Percentiles rank a stretch among this genome's conserved stretches.
Conservation (phyloP, 2,329 filamentous ascomycete species). For the Drechslera avenae region DNA sequence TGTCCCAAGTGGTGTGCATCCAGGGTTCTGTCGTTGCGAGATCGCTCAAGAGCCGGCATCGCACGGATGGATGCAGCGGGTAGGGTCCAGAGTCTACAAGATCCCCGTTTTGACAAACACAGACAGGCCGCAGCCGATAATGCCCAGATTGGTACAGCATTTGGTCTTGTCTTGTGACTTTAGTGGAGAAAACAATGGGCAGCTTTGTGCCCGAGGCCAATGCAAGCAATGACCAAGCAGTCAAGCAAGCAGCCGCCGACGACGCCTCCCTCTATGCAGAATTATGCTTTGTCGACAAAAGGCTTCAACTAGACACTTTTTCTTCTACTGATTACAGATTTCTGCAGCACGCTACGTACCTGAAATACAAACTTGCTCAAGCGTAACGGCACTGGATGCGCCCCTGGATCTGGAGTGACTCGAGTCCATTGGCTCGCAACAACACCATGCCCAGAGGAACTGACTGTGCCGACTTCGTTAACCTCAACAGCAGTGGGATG, state of each 20-base stretch:
- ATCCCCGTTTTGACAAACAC: background rate
- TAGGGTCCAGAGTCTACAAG: background rate
- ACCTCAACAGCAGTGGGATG: slow-evolving; percentile 12
- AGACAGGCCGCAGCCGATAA: background rate
- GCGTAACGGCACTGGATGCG: slow-evolving; percentile 4
- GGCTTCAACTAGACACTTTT: slow-evolving; percentile 11
- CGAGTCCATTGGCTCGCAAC: slow-evolving; percentile 24
- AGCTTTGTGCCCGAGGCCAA: background rate
- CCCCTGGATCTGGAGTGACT: slow-evolving; percentile 15
- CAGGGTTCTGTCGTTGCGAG: background rate
- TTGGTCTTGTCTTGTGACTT: background rate
- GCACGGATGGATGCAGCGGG: slow-evolving; percentile 1
- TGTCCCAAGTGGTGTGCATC: background rate
- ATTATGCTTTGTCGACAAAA: background rate
- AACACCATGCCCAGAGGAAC: slow-evolving; percentile 20
- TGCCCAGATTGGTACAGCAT: background rate
- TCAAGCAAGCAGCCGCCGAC: slow-evolving; percentile 1
- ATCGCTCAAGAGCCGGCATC: background rate
- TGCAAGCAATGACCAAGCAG: background rate
- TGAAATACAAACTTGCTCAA: slow-evolving; percentile 2
- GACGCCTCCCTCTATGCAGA: background rate
- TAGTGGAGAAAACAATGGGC: background rate
- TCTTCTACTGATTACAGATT: background rate
- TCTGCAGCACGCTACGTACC: slow-evolving; percentile 1
- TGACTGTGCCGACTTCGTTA: slow-evolving; percentile 3